Conservation (phyloP, 1,284 basidiomycete genomes). For the Ganoderma lingzhi region DNA sequence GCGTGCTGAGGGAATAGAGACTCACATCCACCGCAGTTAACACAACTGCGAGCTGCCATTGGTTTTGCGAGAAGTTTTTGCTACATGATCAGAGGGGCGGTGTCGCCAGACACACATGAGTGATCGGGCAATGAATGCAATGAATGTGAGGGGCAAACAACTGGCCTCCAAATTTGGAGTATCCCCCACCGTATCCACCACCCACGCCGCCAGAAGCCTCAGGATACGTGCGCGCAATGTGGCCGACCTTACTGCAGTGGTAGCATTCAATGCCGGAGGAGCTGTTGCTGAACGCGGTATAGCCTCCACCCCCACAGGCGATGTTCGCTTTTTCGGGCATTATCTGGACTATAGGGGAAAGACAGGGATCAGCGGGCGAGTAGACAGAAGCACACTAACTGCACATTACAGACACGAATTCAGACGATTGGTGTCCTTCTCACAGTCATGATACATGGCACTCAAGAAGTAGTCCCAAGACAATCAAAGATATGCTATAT, state of each 20-base stretch:
- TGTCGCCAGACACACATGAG: constrained; percentile 7
- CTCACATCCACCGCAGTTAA: constrained; percentile 87
- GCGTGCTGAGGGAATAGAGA: constrained; percentile 47
- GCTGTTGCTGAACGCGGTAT: constrained; percentile 47
- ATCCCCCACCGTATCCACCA: constrained; percentile 43
- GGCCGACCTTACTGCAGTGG: constrained; percentile 86
- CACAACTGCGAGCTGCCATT: constrained; percentile 83
- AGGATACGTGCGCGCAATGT: constrained; percentile 88
- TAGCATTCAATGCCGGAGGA: constrained; percentile 76
- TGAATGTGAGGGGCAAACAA: constrained; percentile 10
- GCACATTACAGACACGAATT: no score
- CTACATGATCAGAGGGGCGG: constrained; percentile 17
- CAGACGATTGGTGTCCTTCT: no score
- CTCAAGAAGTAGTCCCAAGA: not conserved
- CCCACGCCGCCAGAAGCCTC: constrained; percentile 55
- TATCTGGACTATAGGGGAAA: constrained; percentile 70
- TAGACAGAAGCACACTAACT: no score
- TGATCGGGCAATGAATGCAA: constrained; percentile 22
- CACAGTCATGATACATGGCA: not conserved
- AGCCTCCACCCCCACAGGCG: constrained; percentile 42
- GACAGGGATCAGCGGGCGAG: constrained; percentile 17
- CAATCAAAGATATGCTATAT: constrained; percentile 25
- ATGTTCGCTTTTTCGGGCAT: constrained; percentile 65
- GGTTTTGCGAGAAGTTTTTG: constrained; percentile 35
- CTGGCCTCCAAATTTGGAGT: constrained; percentile 39